Evolutionary conservation across 768 basidiomycete species (phyloP).

Genomic region (Auriscalpium vulgare): DNA sequence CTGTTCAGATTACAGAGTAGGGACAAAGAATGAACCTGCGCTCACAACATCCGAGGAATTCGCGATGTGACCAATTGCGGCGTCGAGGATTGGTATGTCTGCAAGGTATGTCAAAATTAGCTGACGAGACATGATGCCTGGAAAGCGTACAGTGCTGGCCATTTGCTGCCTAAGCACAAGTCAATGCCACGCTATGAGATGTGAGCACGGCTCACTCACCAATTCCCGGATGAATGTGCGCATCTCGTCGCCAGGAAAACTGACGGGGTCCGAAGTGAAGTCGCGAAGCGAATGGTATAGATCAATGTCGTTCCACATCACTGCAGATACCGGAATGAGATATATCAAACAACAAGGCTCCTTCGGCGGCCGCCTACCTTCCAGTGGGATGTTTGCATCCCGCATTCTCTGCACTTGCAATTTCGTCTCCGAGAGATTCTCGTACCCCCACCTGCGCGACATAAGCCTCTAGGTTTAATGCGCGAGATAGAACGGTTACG

Average conservation of each 20-base stretch:
- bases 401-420: slow-evolving; percentile 51
- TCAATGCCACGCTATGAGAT: background rate
- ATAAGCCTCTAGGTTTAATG: background rate
- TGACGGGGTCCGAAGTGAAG: slow-evolving; percentile 61
- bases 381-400: slow-evolving; percentile 66
- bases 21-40: slow-evolving; percentile 3
- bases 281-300: slow-evolving; percentile 61
- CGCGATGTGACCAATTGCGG: slow-evolving; percentile 45
- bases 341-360: background rate
- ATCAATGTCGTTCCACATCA: slow-evolving; percentile 78
- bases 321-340: slow-evolving; percentile 23
- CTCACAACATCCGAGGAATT: slow-evolving; percentile 58
- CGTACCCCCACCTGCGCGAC: slow-evolving; percentile 34
- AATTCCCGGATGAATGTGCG: slow-evolving; percentile 45
- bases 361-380: slow-evolving; percentile 34
- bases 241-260: slow-evolving; percentile 49
- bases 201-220: slow-evolving; percentile 29
- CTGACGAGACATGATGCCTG: background rate
- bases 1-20: background rate
- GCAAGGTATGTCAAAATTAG: background rate
- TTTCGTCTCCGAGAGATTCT: slow-evolving; percentile 46
- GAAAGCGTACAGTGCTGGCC: slow-evolving; percentile 37
- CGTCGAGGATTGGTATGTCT: slow-evolving; percentile 71
- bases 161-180: slow-evolving; percentile 28
- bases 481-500: background rate